Percentiles rank a stretch among this genome's conserved stretches.
Conservation (phyloP, 257 asterid species). For the Nicotiana noctiflora region DNA sequence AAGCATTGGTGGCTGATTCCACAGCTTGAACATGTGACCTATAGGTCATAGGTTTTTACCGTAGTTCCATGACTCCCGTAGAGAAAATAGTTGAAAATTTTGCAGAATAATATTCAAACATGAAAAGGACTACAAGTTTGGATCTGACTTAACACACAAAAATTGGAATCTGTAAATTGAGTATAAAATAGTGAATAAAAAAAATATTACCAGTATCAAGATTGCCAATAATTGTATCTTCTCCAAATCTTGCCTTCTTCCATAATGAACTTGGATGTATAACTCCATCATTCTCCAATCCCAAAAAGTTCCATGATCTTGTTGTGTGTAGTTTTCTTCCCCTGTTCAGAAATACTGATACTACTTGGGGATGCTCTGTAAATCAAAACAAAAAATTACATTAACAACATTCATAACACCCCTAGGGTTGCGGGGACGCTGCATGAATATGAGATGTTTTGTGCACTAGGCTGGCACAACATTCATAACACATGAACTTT, state of each 20-base stretch:
- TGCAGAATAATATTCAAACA: background rate
- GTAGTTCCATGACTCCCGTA: no score
- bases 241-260: constrained; percentile 85
- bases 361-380: constrained; percentile 67
- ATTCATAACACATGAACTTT: no score
- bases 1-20: no score
- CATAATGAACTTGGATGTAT: constrained; percentile 48
- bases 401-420: background rate
- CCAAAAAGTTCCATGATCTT: constrained; percentile 88
- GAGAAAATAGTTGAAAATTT: background rate
- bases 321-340: constrained; percentile 85
- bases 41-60: no score
- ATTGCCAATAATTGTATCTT: constrained; percentile 73
- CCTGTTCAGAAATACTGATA: constrained; percentile 72
- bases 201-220: constrained; percentile 77
- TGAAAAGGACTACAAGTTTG: background rate
- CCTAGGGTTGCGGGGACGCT: no score
- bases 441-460: no score
- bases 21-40: no score
- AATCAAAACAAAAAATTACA: background rate
- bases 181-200: background rate
- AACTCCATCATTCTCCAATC: constrained; percentile 50
- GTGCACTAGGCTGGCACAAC: no score
- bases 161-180: background rate
- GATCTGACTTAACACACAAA: background rate